Conservation (phyloP, 2,329 filamentous ascomycete species). For the Phaeosphaeria sp. region DNA sequence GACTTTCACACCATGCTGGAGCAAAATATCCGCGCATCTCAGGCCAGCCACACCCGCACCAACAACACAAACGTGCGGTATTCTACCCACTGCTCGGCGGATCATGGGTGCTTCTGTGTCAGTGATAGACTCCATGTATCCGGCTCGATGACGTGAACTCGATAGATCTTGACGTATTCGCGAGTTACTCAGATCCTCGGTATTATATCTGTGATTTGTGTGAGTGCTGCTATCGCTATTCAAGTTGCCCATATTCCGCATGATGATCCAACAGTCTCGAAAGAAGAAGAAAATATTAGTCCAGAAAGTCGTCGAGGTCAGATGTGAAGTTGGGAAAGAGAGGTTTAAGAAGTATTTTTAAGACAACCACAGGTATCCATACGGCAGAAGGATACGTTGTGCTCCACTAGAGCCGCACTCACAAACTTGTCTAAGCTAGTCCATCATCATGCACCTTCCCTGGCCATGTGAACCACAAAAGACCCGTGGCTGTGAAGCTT, state of each 20-base stretch:
- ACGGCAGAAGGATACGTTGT: not conserved
- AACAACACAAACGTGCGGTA: conserved; percentile 68
- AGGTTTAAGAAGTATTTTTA: too few species aligned
- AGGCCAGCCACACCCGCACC: conserved; percentile 74
- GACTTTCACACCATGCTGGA: conserved; percentile 69
- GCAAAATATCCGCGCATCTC: conserved; percentile 72
- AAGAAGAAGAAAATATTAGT: not conserved
- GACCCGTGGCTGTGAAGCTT: not conserved
- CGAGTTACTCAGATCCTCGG: conserved; percentile 23
- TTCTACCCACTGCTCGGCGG: conserved; percentile 40
- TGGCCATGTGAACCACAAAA: not conserved
- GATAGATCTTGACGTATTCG: conserved; percentile 46
- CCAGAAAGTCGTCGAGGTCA: too few species aligned
- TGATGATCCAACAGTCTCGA: conserved; percentile 1
- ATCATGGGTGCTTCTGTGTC: conserved; percentile 31
- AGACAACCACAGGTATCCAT: not conserved
- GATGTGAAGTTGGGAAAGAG: too few species aligned
- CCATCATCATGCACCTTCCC: not conserved
- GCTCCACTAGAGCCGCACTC: not conserved
- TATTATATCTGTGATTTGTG: conserved; percentile 27
- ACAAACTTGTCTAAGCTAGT: not conserved
- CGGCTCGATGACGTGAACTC: conserved; percentile 33
- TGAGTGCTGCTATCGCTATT: conserved; percentile 37
- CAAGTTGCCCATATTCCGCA: conserved; percentile 33
- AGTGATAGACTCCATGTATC: conserved; percentile 25